phyloP scores from a whole-genome alignment of 1,139 yeast genomes.

The Chernovozyma aurita region DNA sequence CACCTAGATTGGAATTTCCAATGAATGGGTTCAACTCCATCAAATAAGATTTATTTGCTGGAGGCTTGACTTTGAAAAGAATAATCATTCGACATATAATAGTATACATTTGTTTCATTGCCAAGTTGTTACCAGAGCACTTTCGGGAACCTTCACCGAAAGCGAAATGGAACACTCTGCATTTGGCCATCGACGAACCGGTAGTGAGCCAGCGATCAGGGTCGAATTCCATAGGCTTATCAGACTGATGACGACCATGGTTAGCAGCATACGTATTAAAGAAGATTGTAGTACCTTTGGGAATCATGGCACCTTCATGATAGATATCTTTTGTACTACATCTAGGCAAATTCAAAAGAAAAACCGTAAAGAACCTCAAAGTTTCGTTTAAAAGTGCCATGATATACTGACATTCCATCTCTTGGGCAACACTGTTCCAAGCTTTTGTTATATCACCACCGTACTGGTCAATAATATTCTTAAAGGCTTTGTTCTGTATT shows the following conservation, averaged over 20 bases:
- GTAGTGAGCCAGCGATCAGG: conserved; percentile 58
- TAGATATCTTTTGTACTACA: conserved; percentile 47
- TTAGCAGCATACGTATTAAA: conserved; percentile 73
- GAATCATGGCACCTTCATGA: conserved; percentile 40
- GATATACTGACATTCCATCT: conserved; percentile 42
- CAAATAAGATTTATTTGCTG: conserved; percentile 19
- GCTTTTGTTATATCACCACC: conserved; percentile 32
- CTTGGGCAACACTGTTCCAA: conserved; percentile 40
- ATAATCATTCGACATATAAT: conserved; percentile 29
- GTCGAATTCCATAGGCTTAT: conserved; percentile 46
- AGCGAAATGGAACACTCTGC: conserved; percentile 44
- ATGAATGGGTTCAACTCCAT: conserved; percentile 50
- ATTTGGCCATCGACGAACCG: conserved; percentile 13
- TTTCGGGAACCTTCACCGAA: conserved; percentile 70
- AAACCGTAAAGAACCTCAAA: conserved; percentile 56
- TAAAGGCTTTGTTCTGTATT: conserved; percentile 40
- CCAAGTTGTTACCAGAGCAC: conserved; percentile 65
- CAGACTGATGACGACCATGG: conserved; percentile 49
- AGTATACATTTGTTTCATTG: conserved; percentile 56
- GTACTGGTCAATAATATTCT: conserved; percentile 28
- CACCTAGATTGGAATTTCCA: conserved; percentile 45
- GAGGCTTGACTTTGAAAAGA: conserved; percentile 37
- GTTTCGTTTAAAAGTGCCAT: conserved; percentile 62
- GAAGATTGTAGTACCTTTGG: conserved; percentile 50
- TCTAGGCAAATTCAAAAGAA: conserved; percentile 67